Evolutionary conservation across 2,329 filamentous ascomycete species (phyloP).

Genomic region (Trichoderma polysporum): DNA sequence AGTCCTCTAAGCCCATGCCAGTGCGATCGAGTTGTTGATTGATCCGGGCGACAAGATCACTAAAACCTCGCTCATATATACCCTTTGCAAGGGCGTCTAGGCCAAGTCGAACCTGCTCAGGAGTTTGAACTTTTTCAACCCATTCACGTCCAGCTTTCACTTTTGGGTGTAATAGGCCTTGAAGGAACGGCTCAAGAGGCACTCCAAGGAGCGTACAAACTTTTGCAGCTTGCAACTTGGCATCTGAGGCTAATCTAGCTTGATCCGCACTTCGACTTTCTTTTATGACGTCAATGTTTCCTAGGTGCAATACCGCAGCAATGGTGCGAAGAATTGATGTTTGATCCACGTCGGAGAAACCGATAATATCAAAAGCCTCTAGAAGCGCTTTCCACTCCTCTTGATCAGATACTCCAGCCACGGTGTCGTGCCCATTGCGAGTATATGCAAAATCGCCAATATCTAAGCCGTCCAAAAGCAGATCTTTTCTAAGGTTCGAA

Average conservation of each 20-base stretch:
- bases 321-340: slow-evolving; percentile 79
- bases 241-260: slow-evolving; percentile 75
- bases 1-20: slow-evolving; percentile 80
- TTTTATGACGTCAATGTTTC: slow-evolving; percentile 85
- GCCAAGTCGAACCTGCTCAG: slow-evolving; percentile 87
- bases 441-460: slow-evolving; percentile 92
- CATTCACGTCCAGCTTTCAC: slow-evolving; percentile 96
- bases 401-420: slow-evolving; percentile 82
- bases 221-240: slow-evolving; percentile 70
- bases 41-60: slow-evolving; percentile 86
- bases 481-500: slow-evolving; percentile 67
- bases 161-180: slow-evolving; percentile 83
- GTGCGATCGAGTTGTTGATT: slow-evolving; percentile 89
- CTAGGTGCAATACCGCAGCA: slow-evolving; percentile 87
- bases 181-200: slow-evolving; percentile 77
- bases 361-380: slow-evolving; percentile 94
- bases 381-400: slow-evolving; percentile 89
- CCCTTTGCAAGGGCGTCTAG: slow-evolving; percentile 93
- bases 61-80: slow-evolving; percentile 95
- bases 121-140: slow-evolving; percentile 98
- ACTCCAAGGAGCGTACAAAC: slow-evolving; percentile 86
- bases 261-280: slow-evolving; percentile 91
- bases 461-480: slow-evolving; percentile 71
- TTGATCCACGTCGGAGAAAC: slow-evolving; percentile 84
- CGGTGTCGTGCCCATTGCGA: slow-evolving; percentile 84